A percentile compares a stretch with the other conserved stretches of the same genome.
phyloP scores from a whole-genome alignment of 345 rosid species.

The Eucalyptus camaldulensis region DNA sequence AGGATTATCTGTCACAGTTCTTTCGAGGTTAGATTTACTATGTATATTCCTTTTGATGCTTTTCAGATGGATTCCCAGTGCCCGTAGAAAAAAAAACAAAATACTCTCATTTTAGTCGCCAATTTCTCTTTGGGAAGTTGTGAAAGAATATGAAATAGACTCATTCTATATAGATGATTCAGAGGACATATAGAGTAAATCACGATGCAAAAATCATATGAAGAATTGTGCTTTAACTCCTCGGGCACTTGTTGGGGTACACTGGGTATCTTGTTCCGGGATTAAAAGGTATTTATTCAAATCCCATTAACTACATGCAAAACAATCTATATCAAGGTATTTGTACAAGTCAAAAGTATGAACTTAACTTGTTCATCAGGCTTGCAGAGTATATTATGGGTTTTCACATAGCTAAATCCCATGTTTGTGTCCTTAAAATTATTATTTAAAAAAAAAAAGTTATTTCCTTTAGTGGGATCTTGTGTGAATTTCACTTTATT shows the following conservation, averaged over 20 bases:
- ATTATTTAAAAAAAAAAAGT: not conserved
- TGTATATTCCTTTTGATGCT: not conserved
- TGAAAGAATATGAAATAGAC: not conserved
- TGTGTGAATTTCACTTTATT: not conserved
- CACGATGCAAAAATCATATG: not conserved
- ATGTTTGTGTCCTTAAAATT: not conserved
- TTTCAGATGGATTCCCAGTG: not conserved
- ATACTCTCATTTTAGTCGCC: not conserved
- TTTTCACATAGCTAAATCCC: not conserved
- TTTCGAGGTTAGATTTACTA: not conserved
- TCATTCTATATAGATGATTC: not conserved
- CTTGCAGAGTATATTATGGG: not conserved
- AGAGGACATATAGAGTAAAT: not conserved
- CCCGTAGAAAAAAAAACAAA: not conserved
- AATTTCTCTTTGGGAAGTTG: not conserved
- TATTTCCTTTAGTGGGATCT: not conserved
- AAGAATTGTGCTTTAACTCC: not conserved
- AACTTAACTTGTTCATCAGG: not conserved
- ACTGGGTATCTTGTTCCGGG: not conserved
- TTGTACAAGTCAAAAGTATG: not conserved
- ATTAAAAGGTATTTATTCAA: not conserved
- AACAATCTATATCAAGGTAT: not conserved
- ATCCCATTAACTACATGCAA: not conserved
- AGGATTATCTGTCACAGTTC: not conserved
- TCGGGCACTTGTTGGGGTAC: not conserved